These are phyloP conservation scores for Penicillium sp. DNA, from an alignment of 2,329 filamentous ascomycete species.

Conservation along the genomic window DNA sequence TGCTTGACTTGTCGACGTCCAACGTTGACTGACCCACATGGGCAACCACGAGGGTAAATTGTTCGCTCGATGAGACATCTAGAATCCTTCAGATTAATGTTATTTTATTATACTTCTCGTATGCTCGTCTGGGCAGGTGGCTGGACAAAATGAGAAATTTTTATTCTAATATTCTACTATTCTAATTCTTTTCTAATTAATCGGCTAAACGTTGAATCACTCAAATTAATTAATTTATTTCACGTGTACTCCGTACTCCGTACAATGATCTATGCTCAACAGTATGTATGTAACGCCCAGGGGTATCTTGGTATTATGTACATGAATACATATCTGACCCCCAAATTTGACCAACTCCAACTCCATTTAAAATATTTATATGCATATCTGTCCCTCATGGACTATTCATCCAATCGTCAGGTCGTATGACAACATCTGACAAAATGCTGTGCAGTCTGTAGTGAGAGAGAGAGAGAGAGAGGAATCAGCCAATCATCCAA, in stretches of 20 bases:
- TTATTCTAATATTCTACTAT: neutral
- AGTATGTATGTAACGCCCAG: neutral
- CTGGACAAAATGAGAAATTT: neutral
- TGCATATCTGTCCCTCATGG: neutral
- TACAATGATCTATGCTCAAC: neutral
- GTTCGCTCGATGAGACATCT: neutral
- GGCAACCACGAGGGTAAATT: neutral
- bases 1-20: slow-evolving; percentile 9
- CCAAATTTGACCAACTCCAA: slow-evolving; percentile 14
- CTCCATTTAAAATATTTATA: slow-evolving; percentile 6
- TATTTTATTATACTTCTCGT: too few species aligned
- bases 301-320: slow-evolving; percentile 7
- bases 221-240: neutral
- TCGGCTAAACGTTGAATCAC: neutral
- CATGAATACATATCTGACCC: neutral
- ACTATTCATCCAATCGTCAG: slow-evolving; percentile 23
- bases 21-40: neutral
- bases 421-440: slow-evolving; percentile 29
- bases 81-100: neutral
- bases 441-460: slow-evolving; percentile 32
- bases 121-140: neutral
- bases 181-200: neutral
- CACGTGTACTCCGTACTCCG: too few species aligned
- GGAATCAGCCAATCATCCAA: slow-evolving; percentile 8
- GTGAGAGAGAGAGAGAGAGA: neutral